Conservation (phyloP, 1,139 yeast genomes). For the Scheffersomyces segobiensis region DNA sequence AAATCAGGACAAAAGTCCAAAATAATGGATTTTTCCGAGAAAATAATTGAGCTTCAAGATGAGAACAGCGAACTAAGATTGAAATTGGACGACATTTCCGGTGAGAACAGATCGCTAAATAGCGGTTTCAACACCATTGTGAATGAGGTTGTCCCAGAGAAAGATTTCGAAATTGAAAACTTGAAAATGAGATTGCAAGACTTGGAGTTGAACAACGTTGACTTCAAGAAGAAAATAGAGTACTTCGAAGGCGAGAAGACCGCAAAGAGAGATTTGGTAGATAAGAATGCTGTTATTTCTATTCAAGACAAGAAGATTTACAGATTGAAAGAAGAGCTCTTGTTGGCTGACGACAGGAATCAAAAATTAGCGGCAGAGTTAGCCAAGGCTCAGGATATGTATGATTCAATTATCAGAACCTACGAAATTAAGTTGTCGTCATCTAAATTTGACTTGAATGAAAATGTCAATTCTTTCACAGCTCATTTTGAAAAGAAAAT, state of each 20-base stretch:
- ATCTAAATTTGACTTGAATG: conserved; percentile 25
- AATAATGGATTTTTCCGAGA: conserved; percentile 19
- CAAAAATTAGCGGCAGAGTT: conserved; percentile 17
- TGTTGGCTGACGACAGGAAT: conserved; percentile 18
- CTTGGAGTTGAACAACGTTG: conserved; percentile 5
- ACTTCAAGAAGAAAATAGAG: neutral
- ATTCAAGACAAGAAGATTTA: conserved; percentile 23
- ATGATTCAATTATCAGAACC: conserved; percentile 17
- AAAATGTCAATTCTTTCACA: conserved; percentile 10
- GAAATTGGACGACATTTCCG: neutral
- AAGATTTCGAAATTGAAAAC: conserved; percentile 25
- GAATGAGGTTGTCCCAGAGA: conserved; percentile 19
- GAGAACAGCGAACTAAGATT: conserved; percentile 17
- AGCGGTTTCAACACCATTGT: conserved; percentile 16
- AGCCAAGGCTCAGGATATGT: conserved; percentile 13
- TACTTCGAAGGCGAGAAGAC: no score
- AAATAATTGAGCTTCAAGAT: conserved; percentile 22
- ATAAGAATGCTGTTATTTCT: neutral
- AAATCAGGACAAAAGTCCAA: neutral
- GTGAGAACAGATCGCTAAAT: conserved; percentile 4
- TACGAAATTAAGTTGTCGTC: conserved; percentile 25
- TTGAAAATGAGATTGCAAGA: conserved; percentile 16
- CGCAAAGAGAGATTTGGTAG: neutral
- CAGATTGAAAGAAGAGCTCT: conserved; percentile 21
- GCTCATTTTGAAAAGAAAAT: conserved; percentile 21